These are phyloP conservation scores for Suhomyces panamericanus DNA, from an alignment of 1,139 yeast genomes.

Conservation along the genomic window DNA sequence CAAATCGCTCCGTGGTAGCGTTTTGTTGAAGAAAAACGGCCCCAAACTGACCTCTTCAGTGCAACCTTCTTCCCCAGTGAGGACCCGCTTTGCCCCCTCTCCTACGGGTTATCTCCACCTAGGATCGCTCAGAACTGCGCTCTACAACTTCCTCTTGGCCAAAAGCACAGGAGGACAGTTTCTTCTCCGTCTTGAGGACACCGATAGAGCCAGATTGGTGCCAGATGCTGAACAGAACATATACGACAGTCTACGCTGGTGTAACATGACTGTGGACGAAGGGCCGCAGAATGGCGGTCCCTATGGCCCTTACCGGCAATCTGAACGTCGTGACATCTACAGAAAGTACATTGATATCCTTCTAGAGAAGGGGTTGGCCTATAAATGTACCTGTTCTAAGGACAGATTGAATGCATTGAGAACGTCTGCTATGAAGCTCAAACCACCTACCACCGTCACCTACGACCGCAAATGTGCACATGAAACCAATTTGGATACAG, in stretches of 20 bases:
- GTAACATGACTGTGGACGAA: slow-evolving; percentile 75
- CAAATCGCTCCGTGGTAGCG: slow-evolving; percentile 5
- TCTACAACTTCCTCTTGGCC: slow-evolving; percentile 84
- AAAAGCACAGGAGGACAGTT: slow-evolving; percentile 78
- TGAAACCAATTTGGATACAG: slow-evolving; percentile 23
- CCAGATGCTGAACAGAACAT: slow-evolving; percentile 81
- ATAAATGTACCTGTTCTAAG: slow-evolving; percentile 81
- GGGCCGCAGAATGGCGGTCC: slow-evolving; percentile 74
- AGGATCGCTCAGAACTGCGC: slow-evolving; percentile 90
- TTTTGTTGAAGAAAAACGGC: slow-evolving; percentile 1
- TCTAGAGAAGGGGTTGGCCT: slow-evolving; percentile 69
- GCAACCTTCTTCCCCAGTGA: slow-evolving; percentile 60
- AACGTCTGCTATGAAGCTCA: slow-evolving; percentile 67
- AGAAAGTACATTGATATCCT: slow-evolving; percentile 54
- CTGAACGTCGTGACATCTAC: slow-evolving; percentile 73
- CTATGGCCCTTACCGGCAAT: slow-evolving; percentile 78
- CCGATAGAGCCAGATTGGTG: slow-evolving; percentile 79
- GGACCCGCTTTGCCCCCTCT: slow-evolving; percentile 96
- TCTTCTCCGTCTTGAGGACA: slow-evolving; percentile 82
- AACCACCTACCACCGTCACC: slow-evolving; percentile 90
- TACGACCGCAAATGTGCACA: slow-evolving; percentile 78
- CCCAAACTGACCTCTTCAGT: slow-evolving; percentile 10
- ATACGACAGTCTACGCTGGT: slow-evolving; percentile 75
- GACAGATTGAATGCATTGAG: slow-evolving; percentile 70
- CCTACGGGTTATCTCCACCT: slow-evolving; percentile 93